Conservation (phyloP, 805 yeast genomes). For the Yarrowia sp. region DNA sequence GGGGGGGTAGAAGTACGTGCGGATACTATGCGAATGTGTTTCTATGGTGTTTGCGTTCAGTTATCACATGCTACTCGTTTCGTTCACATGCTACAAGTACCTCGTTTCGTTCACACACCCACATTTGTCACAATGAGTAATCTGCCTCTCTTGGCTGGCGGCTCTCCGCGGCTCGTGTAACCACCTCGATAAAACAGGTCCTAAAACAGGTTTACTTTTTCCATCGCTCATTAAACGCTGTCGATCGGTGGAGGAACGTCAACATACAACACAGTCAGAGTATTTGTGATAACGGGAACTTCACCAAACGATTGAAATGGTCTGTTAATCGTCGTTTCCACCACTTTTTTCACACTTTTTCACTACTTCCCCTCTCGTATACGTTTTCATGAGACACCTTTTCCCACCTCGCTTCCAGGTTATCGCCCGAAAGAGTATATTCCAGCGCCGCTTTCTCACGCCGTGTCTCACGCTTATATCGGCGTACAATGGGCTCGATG, state of each 20-base stretch:
- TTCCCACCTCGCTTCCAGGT: not conserved
- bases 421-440: not conserved
- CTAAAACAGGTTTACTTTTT: not conserved
- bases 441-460: not conserved
- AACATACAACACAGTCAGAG: too few relatives aligned
- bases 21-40: too few relatives aligned
- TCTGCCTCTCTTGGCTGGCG: not conserved
- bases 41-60: too few relatives aligned
- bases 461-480: not conserved
- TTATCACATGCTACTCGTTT: too few relatives aligned
- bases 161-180: too few relatives aligned
- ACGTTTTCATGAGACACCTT: not conserved
- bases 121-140: not conserved
- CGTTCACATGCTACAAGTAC: too few relatives aligned
- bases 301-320: too few relatives aligned
- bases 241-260: not conserved
- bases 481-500: not conserved
- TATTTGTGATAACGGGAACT: too few relatives aligned
- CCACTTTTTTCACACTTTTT: not conserved
- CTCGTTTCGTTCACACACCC: too few relatives aligned
- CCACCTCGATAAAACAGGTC: too few relatives aligned
- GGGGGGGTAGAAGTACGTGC: too few relatives aligned
- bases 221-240: slow-evolving; percentile 7
- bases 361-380: slow-evolving; percentile 7
- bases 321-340: too few relatives aligned